Conservation (phyloP, 2,329 filamentous ascomycete genomes). For the Exophiala oligosperma region DNA sequence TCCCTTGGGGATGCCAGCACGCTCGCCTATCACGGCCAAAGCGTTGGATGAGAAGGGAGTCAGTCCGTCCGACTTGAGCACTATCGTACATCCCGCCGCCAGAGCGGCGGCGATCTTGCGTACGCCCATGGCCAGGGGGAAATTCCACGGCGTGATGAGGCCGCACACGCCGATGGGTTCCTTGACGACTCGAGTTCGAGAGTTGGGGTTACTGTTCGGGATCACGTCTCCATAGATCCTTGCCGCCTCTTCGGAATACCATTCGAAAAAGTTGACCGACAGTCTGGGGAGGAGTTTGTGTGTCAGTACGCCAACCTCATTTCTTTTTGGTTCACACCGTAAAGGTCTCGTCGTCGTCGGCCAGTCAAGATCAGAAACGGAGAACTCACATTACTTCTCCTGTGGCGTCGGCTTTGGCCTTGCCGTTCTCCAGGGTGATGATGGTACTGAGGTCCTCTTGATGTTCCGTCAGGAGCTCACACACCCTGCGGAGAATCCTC, state of each 20-base stretch:
- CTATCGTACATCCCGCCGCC: conserved; percentile 38
- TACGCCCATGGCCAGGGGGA: conserved; percentile 70
- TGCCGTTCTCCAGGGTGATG: conserved; percentile 61
- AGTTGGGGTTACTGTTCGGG: conserved; percentile 63
- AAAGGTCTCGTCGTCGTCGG: too few relatives aligned
- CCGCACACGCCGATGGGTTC: conserved; percentile 82
- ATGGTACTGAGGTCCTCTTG: conserved; percentile 57
- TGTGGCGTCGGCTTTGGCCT: conserved; percentile 51
- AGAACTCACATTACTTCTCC: conserved; percentile 46
- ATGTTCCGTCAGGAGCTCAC: conserved; percentile 64
- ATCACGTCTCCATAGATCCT: conserved; percentile 52
- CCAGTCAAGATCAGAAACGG: background rate
- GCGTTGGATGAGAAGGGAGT: conserved; percentile 36
- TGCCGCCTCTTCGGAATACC: conserved; percentile 54
- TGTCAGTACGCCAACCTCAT: too few relatives aligned
- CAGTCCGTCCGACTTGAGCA: conserved; percentile 36
- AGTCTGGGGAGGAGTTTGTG: background rate
- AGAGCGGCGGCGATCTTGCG: conserved; percentile 36
- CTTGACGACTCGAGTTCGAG: conserved; percentile 74
- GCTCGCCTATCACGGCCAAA: conserved; percentile 32
- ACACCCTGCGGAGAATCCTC: conserved; percentile 65
- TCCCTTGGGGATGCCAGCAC: conserved; percentile 36
- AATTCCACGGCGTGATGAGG: conserved; percentile 87
- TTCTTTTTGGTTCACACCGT: too few relatives aligned
- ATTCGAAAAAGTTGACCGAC: conserved; percentile 48